phyloP scores from a whole-genome alignment of 2,329 filamentous ascomycete species.

The Colletotrichum melonis region DNA sequence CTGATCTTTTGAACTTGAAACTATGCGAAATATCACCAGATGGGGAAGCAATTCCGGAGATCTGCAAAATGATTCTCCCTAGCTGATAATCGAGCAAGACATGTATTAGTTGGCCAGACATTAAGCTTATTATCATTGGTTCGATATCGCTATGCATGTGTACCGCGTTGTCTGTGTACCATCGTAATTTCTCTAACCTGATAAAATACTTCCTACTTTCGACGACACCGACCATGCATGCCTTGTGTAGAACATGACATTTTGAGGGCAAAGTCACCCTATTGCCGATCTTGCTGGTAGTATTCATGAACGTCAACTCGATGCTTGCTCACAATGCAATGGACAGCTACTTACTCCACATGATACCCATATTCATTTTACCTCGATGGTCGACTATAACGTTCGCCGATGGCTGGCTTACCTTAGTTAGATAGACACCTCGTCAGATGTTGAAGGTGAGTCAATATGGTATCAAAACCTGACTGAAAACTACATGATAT shows the following conservation, averaged over 20 bases:
- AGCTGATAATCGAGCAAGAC: constrained; percentile 17
- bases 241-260: not conserved
- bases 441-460: too few relatives aligned
- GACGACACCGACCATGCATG: not conserved
- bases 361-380: too few relatives aligned
- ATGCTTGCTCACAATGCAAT: too few relatives aligned
- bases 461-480: too few relatives aligned
- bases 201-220: not conserved
- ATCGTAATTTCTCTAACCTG: not conserved
- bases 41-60: not conserved
- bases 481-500: too few relatives aligned
- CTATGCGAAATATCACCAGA: not conserved
- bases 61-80: not conserved
- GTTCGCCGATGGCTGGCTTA: too few relatives aligned
- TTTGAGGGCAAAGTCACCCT: too few relatives aligned
- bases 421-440: too few relatives aligned
- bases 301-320: too few relatives aligned
- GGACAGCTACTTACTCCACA: too few relatives aligned
- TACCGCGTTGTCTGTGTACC: not conserved
- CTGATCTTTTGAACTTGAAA: not conserved
- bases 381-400: too few relatives aligned
- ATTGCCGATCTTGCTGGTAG: too few relatives aligned
- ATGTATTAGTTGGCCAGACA: constrained; percentile 13
- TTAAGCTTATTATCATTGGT: not conserved
- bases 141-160: not conserved